Evolutionary conservation across 169 alveolate genomes (phyloP), one percentile per base, ranked within the genome.

Genomic region (Pseudocohnilembus persalinus): DNA sequence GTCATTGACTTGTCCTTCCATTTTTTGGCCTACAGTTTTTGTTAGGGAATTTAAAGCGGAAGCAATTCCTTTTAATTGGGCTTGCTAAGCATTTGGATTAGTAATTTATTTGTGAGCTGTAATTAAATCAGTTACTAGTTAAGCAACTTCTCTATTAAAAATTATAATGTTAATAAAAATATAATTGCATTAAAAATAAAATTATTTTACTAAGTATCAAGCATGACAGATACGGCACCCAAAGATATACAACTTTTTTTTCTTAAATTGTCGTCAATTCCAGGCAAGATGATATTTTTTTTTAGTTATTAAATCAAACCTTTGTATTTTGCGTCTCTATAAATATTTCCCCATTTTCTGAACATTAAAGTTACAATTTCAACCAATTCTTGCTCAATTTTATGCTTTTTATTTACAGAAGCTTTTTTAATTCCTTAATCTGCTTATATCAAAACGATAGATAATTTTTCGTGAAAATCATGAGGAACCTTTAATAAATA

Each of bases 11-110:
- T 81, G 88, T 28, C 73, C 63, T 24, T 93, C 94, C 27, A 95
- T 89, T 83, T 93, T 91, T 76, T 88, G 84, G 29, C 96, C 96
- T 31, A 93, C 95, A 30, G 90, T 87, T 77, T 95, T 88, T 16
- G 96, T 85, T 30, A 95, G 88, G 68, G 94, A 92, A 65, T 93
- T 83, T 73, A 95, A 73, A 81, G 95, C 87, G 31, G 88, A 88
- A 49, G 64, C 33, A 29, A 79, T 72, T 49, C 16, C 35, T 20
- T 34, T 79, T 64, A 34, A 29, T 72, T 79, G 34, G 25, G 34
- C 84, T 11, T 4, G 26, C 20, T 49, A 20, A 4, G 4, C 68
- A 11, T 49, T 49, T 4, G 68, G 26, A 49, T 49, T 49, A 11
- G 4, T 49, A 49, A 49, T 49, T 11, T 49, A 11, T 49, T 49